Evolutionary conservation across 306 rosid species (phyloP).

Genomic region (Gleditsia sinensis): DNA sequence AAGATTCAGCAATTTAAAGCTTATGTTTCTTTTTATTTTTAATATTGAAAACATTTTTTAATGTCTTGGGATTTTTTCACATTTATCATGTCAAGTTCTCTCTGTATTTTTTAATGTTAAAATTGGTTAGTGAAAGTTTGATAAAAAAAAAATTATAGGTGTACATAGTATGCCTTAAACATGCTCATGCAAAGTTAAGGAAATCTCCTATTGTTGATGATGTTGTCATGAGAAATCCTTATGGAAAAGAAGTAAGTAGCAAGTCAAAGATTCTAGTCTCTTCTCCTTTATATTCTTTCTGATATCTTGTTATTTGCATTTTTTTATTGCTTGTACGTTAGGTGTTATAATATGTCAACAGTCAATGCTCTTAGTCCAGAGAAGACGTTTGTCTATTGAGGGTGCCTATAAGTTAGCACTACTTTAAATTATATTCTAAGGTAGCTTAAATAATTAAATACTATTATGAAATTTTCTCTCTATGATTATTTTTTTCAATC

Average conservation of each 20-base stretch:
- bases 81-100: background rate
- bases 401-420: background rate
- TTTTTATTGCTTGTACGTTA: background rate
- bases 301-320: constrained; percentile 18
- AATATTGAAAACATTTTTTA: background rate
- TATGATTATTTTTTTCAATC: background rate
- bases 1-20: constrained; percentile 56
- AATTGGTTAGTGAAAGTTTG: no score
- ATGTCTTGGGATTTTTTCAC: background rate
- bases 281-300: constrained; percentile 17
- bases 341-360: background rate
- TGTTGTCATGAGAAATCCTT: no score
- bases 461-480: background rate
- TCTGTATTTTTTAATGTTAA: background rate
- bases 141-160: constrained; percentile 64
- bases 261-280: constrained; percentile 15
- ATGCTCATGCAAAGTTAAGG: constrained; percentile 98
- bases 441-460: background rate
- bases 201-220: constrained; percentile 98
- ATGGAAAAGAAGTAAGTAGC: constrained; percentile 87
- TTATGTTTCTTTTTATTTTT: constrained; percentile 14
- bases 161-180: constrained; percentile 88
- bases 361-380: background rate
- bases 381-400: background rate
- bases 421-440: no score